Evolutionary conservation across 2,329 filamentous ascomycete genomes (phyloP).

Genomic region (Corinectria fuckeliana): DNA sequence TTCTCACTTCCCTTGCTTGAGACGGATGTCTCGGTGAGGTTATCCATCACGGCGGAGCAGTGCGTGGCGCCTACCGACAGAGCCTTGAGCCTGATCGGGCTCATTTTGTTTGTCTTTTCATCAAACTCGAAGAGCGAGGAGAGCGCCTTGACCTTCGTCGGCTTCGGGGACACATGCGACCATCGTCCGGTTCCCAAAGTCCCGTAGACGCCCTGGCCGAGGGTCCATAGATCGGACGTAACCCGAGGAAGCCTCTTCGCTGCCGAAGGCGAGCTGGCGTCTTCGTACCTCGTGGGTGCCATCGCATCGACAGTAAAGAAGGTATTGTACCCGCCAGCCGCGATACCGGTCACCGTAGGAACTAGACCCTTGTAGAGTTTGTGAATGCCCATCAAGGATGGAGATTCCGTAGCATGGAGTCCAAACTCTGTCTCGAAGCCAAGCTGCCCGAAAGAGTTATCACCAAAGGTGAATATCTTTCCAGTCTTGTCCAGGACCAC

Average conservation of each 20-base stretch:
- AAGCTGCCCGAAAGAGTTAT: constrained; percentile 90
- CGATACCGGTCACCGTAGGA: constrained; percentile 76
- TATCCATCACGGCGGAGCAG: constrained; percentile 81
- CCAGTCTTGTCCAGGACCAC: constrained; percentile 78
- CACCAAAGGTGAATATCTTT: constrained; percentile 84
- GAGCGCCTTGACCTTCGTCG: constrained; percentile 81
- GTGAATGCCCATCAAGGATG: constrained; percentile 69
- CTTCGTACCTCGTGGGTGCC: constrained; percentile 44
- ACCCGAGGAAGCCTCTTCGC: constrained; percentile 42
- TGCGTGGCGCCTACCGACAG: constrained; percentile 83
- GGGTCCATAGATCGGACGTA: constrained; percentile 77
- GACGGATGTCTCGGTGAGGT: constrained; percentile 72
- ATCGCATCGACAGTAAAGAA: constrained; percentile 87
- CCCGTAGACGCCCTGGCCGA: constrained; percentile 85
- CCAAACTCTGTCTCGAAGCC: constrained; percentile 76
- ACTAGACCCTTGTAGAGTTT: constrained; percentile 72
- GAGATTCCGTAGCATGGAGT: constrained; percentile 72
- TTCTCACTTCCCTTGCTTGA: constrained; percentile 60
- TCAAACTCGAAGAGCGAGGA: constrained; percentile 89
- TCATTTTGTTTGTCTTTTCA: constrained; percentile 69
- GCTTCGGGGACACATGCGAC: constrained; percentile 82
- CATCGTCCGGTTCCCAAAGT: constrained; percentile 84
- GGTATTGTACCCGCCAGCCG: constrained; percentile 84
- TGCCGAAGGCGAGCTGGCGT: constrained; percentile 35
- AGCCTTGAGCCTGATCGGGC: constrained; percentile 78